phyloP scores from a whole-genome alignment of 371 early-diverging fungal species.

The Mortierella sp. region DNA sequence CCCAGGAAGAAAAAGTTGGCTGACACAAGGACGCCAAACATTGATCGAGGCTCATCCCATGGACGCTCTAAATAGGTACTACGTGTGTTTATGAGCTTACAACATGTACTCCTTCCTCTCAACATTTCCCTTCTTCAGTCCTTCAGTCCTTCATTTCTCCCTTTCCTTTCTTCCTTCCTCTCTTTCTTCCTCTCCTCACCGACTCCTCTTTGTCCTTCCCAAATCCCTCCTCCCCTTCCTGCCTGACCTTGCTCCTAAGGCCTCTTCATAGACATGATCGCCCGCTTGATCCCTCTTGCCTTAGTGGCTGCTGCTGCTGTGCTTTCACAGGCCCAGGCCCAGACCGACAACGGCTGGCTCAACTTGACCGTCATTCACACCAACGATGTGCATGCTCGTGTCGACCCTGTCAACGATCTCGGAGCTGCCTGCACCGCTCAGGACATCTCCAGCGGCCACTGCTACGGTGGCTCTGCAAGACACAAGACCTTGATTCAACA shows the following conservation, averaged over 20 bases:
- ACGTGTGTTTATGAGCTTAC: too few relatives aligned
- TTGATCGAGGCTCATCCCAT: too few relatives aligned
- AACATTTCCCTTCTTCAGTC: background rate
- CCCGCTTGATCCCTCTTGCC: slow-evolving; percentile 3
- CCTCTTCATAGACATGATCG: background rate
- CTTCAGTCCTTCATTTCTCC: background rate
- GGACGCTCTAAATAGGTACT: too few relatives aligned
- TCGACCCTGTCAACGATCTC: slow-evolving; percentile 60
- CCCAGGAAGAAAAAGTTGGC: too few relatives aligned
- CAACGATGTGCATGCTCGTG: slow-evolving; percentile 71
- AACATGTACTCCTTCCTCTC: too few relatives aligned
- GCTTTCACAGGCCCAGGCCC: slow-evolving; percentile 4
- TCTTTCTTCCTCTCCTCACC: slow-evolving; percentile 6
- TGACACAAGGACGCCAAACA: too few relatives aligned
- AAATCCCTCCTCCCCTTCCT: background rate
- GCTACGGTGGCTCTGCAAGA: slow-evolving; percentile 69
- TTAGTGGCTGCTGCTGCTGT: slow-evolving; percentile 7
- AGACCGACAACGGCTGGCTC: slow-evolving; percentile 23
- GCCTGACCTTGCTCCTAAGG: slow-evolving; percentile 1
- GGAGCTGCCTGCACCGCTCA: slow-evolving; percentile 60
- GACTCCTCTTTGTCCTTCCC: background rate
- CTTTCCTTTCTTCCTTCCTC: background rate
- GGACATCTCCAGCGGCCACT: slow-evolving; percentile 55
- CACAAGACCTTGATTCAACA: slow-evolving; percentile 61
- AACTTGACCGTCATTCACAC: slow-evolving; percentile 63